These are phyloP conservation scores for Saitozyma podzolica DNA, from an alignment of 768 basidiomycete species.

Conservation along the genomic window DNA sequence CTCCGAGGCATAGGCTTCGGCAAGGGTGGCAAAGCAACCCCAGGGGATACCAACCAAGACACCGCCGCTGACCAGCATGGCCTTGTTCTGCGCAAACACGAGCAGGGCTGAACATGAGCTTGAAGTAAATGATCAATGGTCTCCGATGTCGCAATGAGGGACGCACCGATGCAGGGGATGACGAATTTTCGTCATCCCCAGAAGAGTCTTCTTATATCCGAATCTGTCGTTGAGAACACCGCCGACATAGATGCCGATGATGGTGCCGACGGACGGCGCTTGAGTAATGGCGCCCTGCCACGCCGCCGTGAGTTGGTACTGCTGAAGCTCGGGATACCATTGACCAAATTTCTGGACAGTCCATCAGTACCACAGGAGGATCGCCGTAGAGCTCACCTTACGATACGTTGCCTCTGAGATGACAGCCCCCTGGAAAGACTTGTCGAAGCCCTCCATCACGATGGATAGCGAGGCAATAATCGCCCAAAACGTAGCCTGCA, in stretches of 20 bases:
- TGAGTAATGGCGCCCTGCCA: constrained; percentile 45
- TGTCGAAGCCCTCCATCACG: constrained; percentile 46
- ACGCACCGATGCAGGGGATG: constrained; percentile 6
- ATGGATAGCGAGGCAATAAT: constrained; percentile 30
- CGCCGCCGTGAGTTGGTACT: constrained; percentile 15
- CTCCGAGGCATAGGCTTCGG: constrained; percentile 44
- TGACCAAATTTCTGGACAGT: neutral
- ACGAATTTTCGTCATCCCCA: constrained; percentile 14
- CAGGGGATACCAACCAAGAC: constrained; percentile 23
- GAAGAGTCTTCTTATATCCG: constrained; percentile 9
- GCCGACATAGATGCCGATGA: constrained; percentile 8
- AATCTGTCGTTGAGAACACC: constrained; percentile 8
- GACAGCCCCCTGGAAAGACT: constrained; percentile 8
- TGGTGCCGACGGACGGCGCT: constrained; percentile 32
- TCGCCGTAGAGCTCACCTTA: neutral
- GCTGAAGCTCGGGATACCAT: neutral
- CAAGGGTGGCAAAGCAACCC: constrained; percentile 45
- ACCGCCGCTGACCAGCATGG: constrained; percentile 1
- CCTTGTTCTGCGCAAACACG: constrained; percentile 3
- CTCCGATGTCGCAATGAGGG: neutral
- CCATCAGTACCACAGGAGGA: neutral
- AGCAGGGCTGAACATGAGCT: constrained; percentile 11
- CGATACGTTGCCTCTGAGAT: neutral
- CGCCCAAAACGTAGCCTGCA: constrained; percentile 48
- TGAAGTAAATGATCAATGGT: neutral